These are phyloP conservation scores for Lotmaria passim DNA, from an alignment of 208 protist species.

Conservation along the genomic window DNA sequence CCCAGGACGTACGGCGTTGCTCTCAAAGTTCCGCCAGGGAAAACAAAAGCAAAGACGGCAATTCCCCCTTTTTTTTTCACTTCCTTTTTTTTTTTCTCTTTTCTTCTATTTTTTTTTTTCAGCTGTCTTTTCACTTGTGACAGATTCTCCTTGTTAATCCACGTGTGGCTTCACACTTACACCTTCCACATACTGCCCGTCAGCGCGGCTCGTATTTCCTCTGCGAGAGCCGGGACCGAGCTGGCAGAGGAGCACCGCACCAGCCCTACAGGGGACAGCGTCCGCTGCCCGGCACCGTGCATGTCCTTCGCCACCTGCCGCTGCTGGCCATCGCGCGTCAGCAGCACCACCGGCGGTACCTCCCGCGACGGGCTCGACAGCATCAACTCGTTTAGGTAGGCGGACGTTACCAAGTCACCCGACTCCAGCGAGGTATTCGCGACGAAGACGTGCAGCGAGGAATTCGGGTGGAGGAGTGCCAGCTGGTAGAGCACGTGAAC, in stretches of 20 bases:
- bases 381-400: slow-evolving; percentile 52
- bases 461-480: slow-evolving; percentile 55
- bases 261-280: slow-evolving; percentile 8
- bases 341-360: slow-evolving; percentile 61
- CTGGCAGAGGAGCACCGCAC: slow-evolving; percentile 2
- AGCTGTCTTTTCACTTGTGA: too few species aligned
- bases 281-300: slow-evolving; percentile 35
- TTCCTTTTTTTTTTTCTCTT: too few species aligned
- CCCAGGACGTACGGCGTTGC: too few species aligned
- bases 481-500: slow-evolving; percentile 74
- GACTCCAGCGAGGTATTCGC: slow-evolving; percentile 66
- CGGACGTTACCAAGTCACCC: slow-evolving; percentile 62
- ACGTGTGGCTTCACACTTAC: slow-evolving; percentile 2
- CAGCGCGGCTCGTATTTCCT: slow-evolving; percentile 36
- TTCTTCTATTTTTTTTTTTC: too few species aligned
- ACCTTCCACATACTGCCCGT: slow-evolving; percentile 8
- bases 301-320: slow-evolving; percentile 49
- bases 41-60: too few species aligned
- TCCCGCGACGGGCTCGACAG: slow-evolving; percentile 16
- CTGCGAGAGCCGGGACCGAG: slow-evolving; percentile 14
- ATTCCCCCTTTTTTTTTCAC: too few species aligned
- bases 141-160: too few species aligned
- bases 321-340: slow-evolving; percentile 75
- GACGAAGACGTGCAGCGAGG: slow-evolving; percentile 74
- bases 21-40: too few species aligned